phyloP scores from a whole-genome alignment of 257 asterid genomes.

The Primulina eburnea region DNA sequence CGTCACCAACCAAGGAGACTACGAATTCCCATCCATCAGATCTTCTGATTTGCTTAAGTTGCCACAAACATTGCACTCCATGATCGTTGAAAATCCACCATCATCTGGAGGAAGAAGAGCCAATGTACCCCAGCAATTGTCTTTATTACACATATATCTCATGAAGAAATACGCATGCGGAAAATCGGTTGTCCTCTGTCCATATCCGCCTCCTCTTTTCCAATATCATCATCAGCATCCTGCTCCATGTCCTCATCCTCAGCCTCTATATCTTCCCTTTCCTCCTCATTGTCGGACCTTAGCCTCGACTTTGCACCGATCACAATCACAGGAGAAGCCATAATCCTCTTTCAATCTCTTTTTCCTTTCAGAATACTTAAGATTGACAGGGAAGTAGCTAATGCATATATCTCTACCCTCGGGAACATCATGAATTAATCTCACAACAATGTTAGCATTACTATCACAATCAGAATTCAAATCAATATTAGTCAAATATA shows the following conservation, averaged over 20 bases:
- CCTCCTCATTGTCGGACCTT: conserved; percentile 83
- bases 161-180: conserved; percentile 88
- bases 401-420: conserved; percentile 73
- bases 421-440: conserved; percentile 77
- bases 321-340: conserved; percentile 76
- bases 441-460: conserved; percentile 58
- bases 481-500: conserved; percentile 84
- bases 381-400: conserved; percentile 90
- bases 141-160: conserved; percentile 71
- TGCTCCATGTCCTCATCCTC: conserved; percentile 56
- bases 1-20: neutral
- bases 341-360: conserved; percentile 77
- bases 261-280: conserved; percentile 47
- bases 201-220: no score
- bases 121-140: conserved; percentile 85
- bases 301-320: conserved; percentile 91
- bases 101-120: conserved; percentile 73
- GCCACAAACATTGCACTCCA: conserved; percentile 95
- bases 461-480: conserved; percentile 21
- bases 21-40: conserved; percentile 24
- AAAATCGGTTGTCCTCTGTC: conserved; percentile 38
- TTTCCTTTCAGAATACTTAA: conserved; percentile 75
- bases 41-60: conserved; percentile 49
- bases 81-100: conserved; percentile 36
- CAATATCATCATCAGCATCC: conserved; percentile 29